phyloP scores from a whole-genome alignment of 2,329 filamentous ascomycete species.

The Colletotrichum paranaense region DNA sequence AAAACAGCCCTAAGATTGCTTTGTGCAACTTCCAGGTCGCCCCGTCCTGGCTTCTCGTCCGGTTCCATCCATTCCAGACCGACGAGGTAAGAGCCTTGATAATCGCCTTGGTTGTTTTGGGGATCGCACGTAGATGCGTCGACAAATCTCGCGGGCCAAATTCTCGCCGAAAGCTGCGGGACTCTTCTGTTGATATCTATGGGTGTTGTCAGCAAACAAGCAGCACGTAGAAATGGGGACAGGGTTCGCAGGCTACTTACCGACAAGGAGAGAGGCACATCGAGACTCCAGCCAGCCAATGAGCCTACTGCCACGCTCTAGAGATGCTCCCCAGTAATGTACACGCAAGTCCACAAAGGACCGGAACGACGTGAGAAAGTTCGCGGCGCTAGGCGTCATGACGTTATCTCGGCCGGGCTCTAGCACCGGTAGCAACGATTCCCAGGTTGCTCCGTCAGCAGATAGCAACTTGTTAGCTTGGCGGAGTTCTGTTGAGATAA shows the following conservation, averaged over 20 bases:
- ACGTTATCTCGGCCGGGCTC: not conserved
- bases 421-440: constrained; percentile 48
- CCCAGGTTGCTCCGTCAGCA: constrained; percentile 53
- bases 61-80: constrained; percentile 58
- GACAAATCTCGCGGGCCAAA: constrained; percentile 73
- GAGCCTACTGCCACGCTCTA: constrained; percentile 63
- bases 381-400: constrained; percentile 44
- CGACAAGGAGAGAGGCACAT: constrained; percentile 67
- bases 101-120: constrained; percentile 54
- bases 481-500: constrained; percentile 62
- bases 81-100: constrained; percentile 71
- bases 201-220: not conserved
- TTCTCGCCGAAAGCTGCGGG: constrained; percentile 62
- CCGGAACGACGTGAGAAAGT: constrained; percentile 64
- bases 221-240: not conserved
- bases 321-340: constrained; percentile 73
- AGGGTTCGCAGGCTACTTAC: constrained; percentile 49
- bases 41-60: constrained; percentile 43
- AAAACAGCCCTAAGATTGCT: constrained; percentile 57
- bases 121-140: constrained; percentile 41
- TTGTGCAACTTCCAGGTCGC: constrained; percentile 55
- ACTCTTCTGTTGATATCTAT: constrained; percentile 66
- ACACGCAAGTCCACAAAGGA: constrained; percentile 71
- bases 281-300: constrained; percentile 74
- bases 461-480: constrained; percentile 56